Base-by-base conservation (phyloP, 192 early-diverging fungal species). In the Backusella tarrabulga region DNA sequence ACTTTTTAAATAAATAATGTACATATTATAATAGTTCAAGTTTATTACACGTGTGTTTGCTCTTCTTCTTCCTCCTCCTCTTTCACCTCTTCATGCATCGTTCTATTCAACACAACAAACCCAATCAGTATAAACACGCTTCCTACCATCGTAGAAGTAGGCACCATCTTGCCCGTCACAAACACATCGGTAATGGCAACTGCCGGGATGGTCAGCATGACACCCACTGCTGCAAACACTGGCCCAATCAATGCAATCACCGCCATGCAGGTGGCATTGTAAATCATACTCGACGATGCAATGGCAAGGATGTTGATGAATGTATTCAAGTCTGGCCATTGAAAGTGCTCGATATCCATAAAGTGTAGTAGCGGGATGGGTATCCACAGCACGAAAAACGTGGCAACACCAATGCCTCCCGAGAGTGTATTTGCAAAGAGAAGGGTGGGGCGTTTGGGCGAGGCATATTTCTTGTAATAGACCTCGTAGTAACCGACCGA, bases 181-280 rank as follows among this genome's bases (percentile, higher is more conserved):
- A 83, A 40, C 79, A 91, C 83, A 72, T 92, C 91, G 5, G 85
- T 81, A 3, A 87, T 77, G 8, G 93, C 91, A 56, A 93, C 92
- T n/a, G 85, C 79, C 1, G 94, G 94, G 38, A 94, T 91, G 7
- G 94, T 95, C 40, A 93, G 85, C 92, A 96, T 92, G 19, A 93
- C 86, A 41, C 93, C 95, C 26, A 95, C 85, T 54, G 93, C 86
- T 0, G 93, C 95, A 88, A 94, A 93, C 34, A 89, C 83, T 1
- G 89, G 89, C 26, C 71, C 90, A 4, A 90, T 91, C 70, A 94
- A 81, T 1, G 92, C 88, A 66, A 96, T 90, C 26, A 92, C 86
- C 35, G 92, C 88, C 92, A 96, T 91, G 75, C 92, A 92, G 29
- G 90, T 87, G 14, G 85, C 92, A 78, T 96, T 95, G 85, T 91